These are phyloP conservation scores for Phyllosticta citriasiana DNA, from an alignment of 2,329 filamentous ascomycete genomes.

Conservation along the genomic window DNA sequence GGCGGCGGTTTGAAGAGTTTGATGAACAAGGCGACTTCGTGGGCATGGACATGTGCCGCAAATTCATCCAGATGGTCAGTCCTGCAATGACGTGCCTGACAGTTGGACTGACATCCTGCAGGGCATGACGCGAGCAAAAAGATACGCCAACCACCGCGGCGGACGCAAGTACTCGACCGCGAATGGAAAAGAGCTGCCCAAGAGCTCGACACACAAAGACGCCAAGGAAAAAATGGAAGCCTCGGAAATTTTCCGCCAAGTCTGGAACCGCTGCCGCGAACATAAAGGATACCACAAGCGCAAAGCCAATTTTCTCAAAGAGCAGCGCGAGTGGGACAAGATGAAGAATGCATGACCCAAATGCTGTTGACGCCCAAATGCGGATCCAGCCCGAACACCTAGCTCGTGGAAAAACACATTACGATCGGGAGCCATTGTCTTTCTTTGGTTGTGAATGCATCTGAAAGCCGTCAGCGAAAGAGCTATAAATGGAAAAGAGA, in stretches of 20 bases:
- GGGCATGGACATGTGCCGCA: slow-evolving; percentile 54
- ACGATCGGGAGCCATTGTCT: neutral
- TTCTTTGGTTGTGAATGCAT: neutral
- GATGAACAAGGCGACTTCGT: slow-evolving; percentile 46
- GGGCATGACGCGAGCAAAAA: slow-evolving; percentile 50
- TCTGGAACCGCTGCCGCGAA: slow-evolving; percentile 38
- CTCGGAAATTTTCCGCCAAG: slow-evolving; percentile 39
- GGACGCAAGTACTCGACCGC: slow-evolving; percentile 45
- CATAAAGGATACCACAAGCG: slow-evolving; percentile 35
- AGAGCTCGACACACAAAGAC: slow-evolving; percentile 36
- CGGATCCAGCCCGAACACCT: neutral
- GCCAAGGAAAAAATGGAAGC: slow-evolving; percentile 42
- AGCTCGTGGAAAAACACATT: no score
- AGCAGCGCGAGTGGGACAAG: slow-evolving; percentile 37
- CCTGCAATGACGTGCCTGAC: neutral
- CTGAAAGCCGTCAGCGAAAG: neutral
- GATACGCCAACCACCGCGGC: slow-evolving; percentile 48
- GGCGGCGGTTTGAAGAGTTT: slow-evolving; percentile 43
- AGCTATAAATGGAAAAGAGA: neutral
- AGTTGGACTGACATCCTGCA: neutral
- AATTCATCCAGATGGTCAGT: slow-evolving; percentile 52
- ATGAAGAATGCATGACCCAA: neutral
- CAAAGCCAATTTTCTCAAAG: slow-evolving; percentile 38
- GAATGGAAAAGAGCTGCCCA: slow-evolving; percentile 32
- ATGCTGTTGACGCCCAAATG: neutral